Percentiles rank a stretch among this genome's conserved stretches.
Evolutionary conservation across 73 alveolate species (phyloP).

Genomic region (Symbiodinium pilosum): DNA sequence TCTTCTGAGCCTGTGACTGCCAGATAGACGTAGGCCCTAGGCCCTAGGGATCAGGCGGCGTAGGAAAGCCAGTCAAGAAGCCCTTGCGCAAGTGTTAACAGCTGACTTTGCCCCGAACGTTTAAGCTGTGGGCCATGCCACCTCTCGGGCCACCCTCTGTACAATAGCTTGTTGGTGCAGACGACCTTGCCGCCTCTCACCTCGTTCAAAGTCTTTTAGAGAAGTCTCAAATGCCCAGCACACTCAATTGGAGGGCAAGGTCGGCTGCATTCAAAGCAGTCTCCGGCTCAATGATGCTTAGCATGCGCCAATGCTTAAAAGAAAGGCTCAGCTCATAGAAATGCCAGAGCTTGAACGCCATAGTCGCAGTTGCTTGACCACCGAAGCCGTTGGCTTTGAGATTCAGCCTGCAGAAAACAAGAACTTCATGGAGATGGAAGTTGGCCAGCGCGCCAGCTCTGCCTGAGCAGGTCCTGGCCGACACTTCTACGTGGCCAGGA

Average conservation of each 20-base stretch:
- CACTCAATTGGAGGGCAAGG: background rate
- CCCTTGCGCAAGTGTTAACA: background rate
- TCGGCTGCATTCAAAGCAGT: background rate
- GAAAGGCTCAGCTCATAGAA: too few relatives aligned
- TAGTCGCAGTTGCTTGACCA: too few relatives aligned
- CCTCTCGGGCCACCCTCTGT: background rate
- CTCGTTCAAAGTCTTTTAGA: too few relatives aligned
- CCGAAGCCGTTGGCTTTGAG: too few relatives aligned
- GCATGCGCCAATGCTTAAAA: background rate
- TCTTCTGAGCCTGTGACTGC: constrained; percentile 3
- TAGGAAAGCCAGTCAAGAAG: too few relatives aligned
- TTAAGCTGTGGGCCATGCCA: background rate
- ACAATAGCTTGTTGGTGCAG: background rate
- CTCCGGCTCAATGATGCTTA: background rate
- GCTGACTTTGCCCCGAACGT: background rate
- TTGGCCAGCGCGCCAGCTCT: too few relatives aligned
- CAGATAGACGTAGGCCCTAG: background rate
- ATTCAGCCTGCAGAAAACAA: too few relatives aligned
- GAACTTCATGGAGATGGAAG: too few relatives aligned
- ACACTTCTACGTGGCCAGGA: too few relatives aligned
- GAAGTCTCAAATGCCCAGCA: background rate
- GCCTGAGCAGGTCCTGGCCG: too few relatives aligned
- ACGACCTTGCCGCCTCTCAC: background rate
- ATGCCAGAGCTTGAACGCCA: too few relatives aligned
- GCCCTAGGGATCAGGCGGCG: too few relatives aligned